Conservation (phyloP, 352 stramenopile genomes). For the Globisporangium nunn region DNA sequence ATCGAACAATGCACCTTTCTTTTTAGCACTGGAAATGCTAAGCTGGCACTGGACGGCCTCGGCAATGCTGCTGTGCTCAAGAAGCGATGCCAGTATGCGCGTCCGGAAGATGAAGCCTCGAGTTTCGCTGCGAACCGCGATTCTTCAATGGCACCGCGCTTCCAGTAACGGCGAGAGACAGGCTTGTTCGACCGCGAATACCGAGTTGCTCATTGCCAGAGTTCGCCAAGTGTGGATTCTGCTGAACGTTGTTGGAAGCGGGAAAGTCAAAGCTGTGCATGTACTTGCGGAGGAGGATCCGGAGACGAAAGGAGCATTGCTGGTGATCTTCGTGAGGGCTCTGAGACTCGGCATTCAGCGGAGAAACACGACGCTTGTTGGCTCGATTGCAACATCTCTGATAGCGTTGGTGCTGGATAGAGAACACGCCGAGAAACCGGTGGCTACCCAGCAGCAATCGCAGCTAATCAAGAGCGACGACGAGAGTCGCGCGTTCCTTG, state of each 20-base stretch:
- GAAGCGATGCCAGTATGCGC: slow-evolving; percentile 21
- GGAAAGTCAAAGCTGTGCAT: background rate
- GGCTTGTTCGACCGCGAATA: background rate
- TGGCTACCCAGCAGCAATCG: no score
- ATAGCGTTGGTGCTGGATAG: background rate
- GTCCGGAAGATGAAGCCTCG: slow-evolving; percentile 18
- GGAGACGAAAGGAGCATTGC: slow-evolving; percentile 6
- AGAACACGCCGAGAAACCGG: background rate
- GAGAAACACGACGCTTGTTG: background rate
- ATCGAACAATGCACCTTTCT: background rate
- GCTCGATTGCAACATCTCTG: background rate
- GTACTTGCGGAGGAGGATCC: background rate
- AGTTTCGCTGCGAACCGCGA: slow-evolving; percentile 8
- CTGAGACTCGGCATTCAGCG: background rate
- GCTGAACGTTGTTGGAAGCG: slow-evolving; percentile 16
- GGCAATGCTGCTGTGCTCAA: slow-evolving; percentile 38
- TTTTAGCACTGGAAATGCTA: slow-evolving; percentile 21
- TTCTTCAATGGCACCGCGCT: slow-evolving; percentile 2
- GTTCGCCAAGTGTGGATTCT: slow-evolving; percentile 31
- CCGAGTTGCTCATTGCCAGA: slow-evolving; percentile 18
- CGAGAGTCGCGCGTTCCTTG: background rate
- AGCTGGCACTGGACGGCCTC: slow-evolving; percentile 62
- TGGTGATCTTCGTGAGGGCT: slow-evolving; percentile 16
- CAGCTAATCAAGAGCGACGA: background rate
- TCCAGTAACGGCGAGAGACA: background rate